Conservation (phyloP, 2,329 filamentous ascomycete species). For the Stagonosporopsis chrysanthemi region DNA sequence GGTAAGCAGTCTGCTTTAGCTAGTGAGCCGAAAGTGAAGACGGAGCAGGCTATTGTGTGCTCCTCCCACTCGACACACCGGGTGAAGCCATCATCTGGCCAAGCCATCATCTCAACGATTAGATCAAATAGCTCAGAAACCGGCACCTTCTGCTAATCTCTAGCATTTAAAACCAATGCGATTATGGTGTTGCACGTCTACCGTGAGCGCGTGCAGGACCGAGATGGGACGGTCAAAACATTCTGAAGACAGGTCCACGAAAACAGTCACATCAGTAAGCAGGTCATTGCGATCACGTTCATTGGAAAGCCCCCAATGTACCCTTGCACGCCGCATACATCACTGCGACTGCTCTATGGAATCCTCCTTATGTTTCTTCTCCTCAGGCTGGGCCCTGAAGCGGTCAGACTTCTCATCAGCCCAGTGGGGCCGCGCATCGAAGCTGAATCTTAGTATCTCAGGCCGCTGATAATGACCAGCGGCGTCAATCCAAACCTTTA, state of each 20-base stretch:
- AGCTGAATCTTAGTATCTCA: slow-evolving; percentile 45
- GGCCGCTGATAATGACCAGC: slow-evolving; percentile 48
- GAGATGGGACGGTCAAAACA: too few relatives aligned
- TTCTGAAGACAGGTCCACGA: too few relatives aligned
- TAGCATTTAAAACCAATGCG: neutral
- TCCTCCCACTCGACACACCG: neutral
- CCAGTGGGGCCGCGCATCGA: slow-evolving; percentile 42
- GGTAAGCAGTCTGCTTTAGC: neutral
- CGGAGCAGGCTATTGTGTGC: neutral
- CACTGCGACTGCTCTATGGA: slow-evolving; percentile 11
- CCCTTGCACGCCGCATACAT: neutral
- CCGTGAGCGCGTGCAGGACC: neutral
- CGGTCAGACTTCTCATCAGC: slow-evolving; percentile 41
- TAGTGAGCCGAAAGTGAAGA: neutral
- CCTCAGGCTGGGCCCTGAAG: slow-evolving; percentile 25
- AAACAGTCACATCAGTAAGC: neutral
- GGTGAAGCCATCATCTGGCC: neutral
- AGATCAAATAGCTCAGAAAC: too few relatives aligned
- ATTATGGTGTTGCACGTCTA: neutral
- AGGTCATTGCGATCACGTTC: too few relatives aligned
- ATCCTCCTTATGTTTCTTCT: slow-evolving; percentile 23
- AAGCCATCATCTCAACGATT: too few relatives aligned
- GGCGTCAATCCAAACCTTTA: slow-evolving; percentile 51
- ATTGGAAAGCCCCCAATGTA: too few relatives aligned
- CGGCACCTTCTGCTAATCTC: too few relatives aligned